Conservation (phyloP, 371 early-diverging fungal genomes). For the Mortierella sp. region DNA sequence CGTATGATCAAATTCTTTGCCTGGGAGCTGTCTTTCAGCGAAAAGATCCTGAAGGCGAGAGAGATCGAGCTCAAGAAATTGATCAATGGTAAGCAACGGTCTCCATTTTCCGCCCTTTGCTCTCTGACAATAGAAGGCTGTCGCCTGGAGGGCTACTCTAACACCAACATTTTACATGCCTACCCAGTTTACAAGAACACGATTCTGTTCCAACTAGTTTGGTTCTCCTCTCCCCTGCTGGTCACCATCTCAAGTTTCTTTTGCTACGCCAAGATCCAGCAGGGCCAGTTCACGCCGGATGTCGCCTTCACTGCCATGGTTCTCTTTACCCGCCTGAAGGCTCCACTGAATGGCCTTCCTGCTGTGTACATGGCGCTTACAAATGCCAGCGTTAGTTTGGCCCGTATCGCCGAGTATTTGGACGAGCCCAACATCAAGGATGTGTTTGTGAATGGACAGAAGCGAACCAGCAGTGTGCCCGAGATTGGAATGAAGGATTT, state of each 20-base stretch:
- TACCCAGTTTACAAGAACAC: slow-evolving; percentile 51
- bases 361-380: slow-evolving; percentile 64
- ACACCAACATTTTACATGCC: background rate
- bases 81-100: slow-evolving; percentile 52
- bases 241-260: slow-evolving; percentile 67
- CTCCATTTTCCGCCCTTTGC: no score
- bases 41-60: slow-evolving; percentile 62
- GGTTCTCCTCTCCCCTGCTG: slow-evolving; percentile 63
- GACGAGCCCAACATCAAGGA: slow-evolving; percentile 63
- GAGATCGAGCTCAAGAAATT: slow-evolving; percentile 63
- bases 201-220: slow-evolving; percentile 57
- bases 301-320: slow-evolving; percentile 73
- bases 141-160: no score
- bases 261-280: slow-evolving; percentile 68
- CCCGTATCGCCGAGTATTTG: slow-evolving; percentile 65
- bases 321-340: slow-evolving; percentile 65
- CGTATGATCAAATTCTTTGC: slow-evolving; percentile 82
- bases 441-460: slow-evolving; percentile 24
- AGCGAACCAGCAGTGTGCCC: slow-evolving; percentile 34
- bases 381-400: slow-evolving; percentile 67
- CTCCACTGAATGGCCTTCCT: slow-evolving; percentile 68
- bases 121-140: no score
- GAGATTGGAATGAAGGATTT: slow-evolving; percentile 62
- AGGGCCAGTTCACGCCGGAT: slow-evolving; percentile 67
- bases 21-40: slow-evolving; percentile 71